Conservation (phyloP, 805 yeast species). For the Clavispora fructus region DNA sequence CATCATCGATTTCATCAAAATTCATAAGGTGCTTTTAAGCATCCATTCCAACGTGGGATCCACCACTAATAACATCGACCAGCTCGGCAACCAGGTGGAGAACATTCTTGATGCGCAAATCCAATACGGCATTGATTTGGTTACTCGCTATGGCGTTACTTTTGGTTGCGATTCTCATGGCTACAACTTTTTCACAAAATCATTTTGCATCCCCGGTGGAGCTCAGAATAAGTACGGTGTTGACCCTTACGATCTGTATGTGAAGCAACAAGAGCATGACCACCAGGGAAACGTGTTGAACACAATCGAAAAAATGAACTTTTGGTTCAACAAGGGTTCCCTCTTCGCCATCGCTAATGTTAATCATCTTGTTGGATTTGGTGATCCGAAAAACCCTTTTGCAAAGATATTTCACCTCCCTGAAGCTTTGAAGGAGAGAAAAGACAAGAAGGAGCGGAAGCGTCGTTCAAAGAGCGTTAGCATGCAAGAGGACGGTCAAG, state of each 20-base stretch:
- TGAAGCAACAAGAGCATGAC: slow-evolving; percentile 21
- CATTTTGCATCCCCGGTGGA: slow-evolving; percentile 27
- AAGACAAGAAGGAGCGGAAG: slow-evolving; percentile 65
- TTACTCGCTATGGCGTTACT: slow-evolving; percentile 58
- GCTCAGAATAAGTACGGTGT: slow-evolving; percentile 25
- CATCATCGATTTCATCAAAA: slow-evolving; percentile 57
- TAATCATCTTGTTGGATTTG: slow-evolving; percentile 71
- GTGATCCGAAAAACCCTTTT: slow-evolving; percentile 70
- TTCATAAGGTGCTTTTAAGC: slow-evolving; percentile 61
- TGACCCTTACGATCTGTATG: slow-evolving; percentile 17
- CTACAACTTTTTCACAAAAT: slow-evolving; percentile 53
- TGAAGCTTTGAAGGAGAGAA: slow-evolving; percentile 65
- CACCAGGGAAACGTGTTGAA: slow-evolving; percentile 24
- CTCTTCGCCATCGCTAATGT: slow-evolving; percentile 73
- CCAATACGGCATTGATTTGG: slow-evolving; percentile 54
- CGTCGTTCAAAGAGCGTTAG: slow-evolving; percentile 30
- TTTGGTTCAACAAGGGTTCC: slow-evolving; percentile 74
- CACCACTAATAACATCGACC: slow-evolving; percentile 5
- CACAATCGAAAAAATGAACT: slow-evolving; percentile 46
- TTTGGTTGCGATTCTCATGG: slow-evolving; percentile 66
- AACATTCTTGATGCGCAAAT: slow-evolving; percentile 40
- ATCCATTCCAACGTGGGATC: slow-evolving; percentile 24
- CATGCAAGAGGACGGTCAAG: slow-evolving; percentile 1
- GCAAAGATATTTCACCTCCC: slow-evolving; percentile 70
- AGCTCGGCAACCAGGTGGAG: slow-evolving; percentile 13